phyloP scores from a whole-genome alignment of 1,284 basidiomycete genomes.

The Pseudozyma tsukubaensis region DNA sequence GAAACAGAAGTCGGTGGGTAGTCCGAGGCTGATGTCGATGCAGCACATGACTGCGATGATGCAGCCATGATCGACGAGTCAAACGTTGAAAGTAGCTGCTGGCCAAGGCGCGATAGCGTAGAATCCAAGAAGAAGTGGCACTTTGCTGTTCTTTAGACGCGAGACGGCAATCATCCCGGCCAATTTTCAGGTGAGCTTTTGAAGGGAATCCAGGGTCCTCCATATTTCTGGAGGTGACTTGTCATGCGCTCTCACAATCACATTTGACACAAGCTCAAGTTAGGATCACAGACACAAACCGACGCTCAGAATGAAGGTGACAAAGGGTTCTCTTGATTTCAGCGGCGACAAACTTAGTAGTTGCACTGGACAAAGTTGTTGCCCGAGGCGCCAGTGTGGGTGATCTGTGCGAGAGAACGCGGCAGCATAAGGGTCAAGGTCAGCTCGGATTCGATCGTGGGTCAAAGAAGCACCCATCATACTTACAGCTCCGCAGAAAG shows the following conservation, averaged over 20 bases:
- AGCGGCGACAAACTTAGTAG: slow-evolving; percentile 24
- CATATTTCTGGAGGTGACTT: background rate
- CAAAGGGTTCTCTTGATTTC: slow-evolving; percentile 1
- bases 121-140: background rate
- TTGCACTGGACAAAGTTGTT: slow-evolving; percentile 55
- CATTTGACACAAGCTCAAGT: background rate
- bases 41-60: background rate
- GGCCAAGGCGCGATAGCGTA: background rate
- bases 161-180: slow-evolving; percentile 22
- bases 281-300: background rate
- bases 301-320: background rate
- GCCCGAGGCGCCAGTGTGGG: slow-evolving; percentile 54
- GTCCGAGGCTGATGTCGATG: background rate
- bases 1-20: slow-evolving; percentile 24
- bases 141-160: too few relatives aligned
- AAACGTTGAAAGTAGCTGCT: background rate
- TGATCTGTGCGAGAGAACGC: slow-evolving; percentile 25
- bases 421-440: background rate
- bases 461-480: too few relatives aligned
- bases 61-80: slow-evolving; percentile 5
- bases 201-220: background rate
- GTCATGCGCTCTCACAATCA: background rate
- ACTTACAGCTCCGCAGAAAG: slow-evolving; percentile 54
- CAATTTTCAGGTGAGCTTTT: slow-evolving; percentile 2
- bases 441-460: background rate